phyloP scores from a whole-genome alignment of 2,329 filamentous ascomycete genomes.

The Fusarium sp. region DNA sequence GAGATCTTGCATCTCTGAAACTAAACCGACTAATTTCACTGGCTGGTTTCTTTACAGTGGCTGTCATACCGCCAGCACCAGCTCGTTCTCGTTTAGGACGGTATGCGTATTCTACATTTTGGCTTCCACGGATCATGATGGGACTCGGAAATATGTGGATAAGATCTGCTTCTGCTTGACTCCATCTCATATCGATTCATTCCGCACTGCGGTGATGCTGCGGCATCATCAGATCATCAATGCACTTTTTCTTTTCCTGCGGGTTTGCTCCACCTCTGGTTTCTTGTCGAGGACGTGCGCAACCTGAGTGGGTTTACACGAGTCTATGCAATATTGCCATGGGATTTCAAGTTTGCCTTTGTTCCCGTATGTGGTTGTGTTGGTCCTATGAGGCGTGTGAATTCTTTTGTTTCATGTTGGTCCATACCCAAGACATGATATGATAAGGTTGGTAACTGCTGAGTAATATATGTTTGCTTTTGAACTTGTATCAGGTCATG shows the following conservation, averaged over 20 bases:
- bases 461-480: background rate
- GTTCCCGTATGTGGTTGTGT: background rate
- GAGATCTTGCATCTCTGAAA: background rate
- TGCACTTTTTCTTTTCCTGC: background rate
- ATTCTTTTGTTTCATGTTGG: constrained; percentile 2
- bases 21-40: background rate
- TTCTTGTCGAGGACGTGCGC: constrained; percentile 9
- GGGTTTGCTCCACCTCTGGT: background rate
- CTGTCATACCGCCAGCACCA: background rate
- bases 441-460: background rate
- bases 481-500: background rate
- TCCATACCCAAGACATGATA: background rate
- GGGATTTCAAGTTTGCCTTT: background rate
- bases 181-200: background rate
- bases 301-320: background rate
- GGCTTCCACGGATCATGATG: background rate
- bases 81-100: too few relatives aligned
- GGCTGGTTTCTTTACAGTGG: background rate
- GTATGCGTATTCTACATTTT: background rate
- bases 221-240: constrained; percentile 19
- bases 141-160: background rate
- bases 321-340: constrained; percentile 9
- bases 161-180: background rate
- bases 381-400: background rate
- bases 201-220: background rate